Evolutionary conservation across 108 stramenopile genomes (phyloP), one percentile per base, ranked within the genome.

Genomic region (Phaeodactylum tricornutum): DNA sequence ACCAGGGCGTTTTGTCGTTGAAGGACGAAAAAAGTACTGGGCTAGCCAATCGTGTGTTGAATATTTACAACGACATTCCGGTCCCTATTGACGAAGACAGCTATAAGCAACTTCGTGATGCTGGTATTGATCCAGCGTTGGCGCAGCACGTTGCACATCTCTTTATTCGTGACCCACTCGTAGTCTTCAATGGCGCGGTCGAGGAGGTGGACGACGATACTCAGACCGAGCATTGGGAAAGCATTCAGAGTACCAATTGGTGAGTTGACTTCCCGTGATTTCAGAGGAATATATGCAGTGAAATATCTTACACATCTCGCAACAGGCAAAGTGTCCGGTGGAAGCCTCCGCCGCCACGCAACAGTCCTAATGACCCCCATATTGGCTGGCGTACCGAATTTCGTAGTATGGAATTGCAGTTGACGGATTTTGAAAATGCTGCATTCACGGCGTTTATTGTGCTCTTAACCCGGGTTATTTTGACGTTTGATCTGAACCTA

Each of bases 211-310:
- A 99, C 55, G 95, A 97, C 49, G 72, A 70, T 14, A 81, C 63
- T 16, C 77, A 82, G 39, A 97, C 96, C 4, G 96, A 99, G 25
- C 98, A 99, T 67, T 99, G 90, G 43, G 98, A 99, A 49, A 93
- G 79, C 55, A 96, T 99, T 49, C 98, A 99, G 74, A 84, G 80
- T 69, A 99, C 98, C 27, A 99, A 99, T 57, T 99, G 98, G 98
- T 77, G 56, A 69, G 73, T 47, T 35, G n/a, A n/a, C n/a, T n/a
- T n/a, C n/a, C n/a, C n/a, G n/a, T n/a, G n/a, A n/a, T n/a, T n/a
- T n/a, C n/a, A n/a, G n/a, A n/a, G n/a, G n/a, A n/a, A n/a, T n/a
- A n/a, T 32, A 12, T 12, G 9, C 33, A 34, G 9, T 9, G 33
- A 9, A 34, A 34, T 34, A 24, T 23, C n/a, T n/a, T n/a, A n/a